Evolutionary conservation across 768 basidiomycete species (phyloP), one percentile per base, ranked within the genome.

Genomic region (Agrocybe pediades): DNA sequence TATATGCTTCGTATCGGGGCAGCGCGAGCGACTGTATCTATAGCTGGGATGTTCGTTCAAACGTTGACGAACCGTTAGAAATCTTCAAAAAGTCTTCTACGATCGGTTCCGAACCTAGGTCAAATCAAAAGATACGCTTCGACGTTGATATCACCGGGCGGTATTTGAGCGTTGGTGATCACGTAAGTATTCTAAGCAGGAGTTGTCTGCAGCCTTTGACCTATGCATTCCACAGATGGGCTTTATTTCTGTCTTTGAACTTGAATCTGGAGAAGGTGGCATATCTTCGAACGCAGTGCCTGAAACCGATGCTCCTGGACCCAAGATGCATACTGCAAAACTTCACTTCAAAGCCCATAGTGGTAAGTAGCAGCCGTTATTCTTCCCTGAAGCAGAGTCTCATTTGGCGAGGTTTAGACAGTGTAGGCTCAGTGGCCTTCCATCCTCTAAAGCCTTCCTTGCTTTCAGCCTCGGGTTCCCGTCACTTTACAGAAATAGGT

Each of bases 61-160:
- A 87, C 66, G 62, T 79, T 25, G 67, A 71, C 46, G 19, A 58
- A 16, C 78, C 83, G 39, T 47, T 81, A 16, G 66, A 71, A 25
- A 64, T 77, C 44, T 82, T 74, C 51, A 55, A 60, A 15, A 25
- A 49, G 2, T 48, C 42, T 20, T 41, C 20, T 1, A 29, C 26
- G 8, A 24, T 20, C 20, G 40, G 53, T 36, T n/a, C 40, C 7
- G 26, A 26, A 46, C 48, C 54, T 9, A 61, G 51, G 44, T 88
- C 89, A 19, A 95, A 95, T 64, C 95, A 97, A 68, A 82, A 82
- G 57, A 72, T 86, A 21, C 67, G 72, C n/a, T 95, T 96, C 62
- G 91, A 91, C 59, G 65, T 95, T 0, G 92, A 95, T 62, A 49
- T 76, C 9, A 73, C 77, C 33, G 92, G 94, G 1, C 74, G 71